Conservation (phyloP, 768 basidiomycete species). For the Multifurca ochricompacta region DNA sequence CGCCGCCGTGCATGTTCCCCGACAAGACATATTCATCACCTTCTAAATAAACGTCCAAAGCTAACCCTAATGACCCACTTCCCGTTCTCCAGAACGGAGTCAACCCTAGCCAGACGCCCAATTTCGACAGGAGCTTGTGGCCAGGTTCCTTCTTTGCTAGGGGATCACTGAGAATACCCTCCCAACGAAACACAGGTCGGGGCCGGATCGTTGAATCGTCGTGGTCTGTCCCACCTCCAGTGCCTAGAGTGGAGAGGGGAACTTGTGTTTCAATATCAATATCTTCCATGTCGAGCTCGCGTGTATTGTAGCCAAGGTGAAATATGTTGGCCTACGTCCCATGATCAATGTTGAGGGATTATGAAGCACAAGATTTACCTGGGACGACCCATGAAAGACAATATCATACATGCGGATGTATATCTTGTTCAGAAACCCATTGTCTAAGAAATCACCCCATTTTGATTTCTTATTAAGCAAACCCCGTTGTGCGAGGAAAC, state of each 20-base stretch:
- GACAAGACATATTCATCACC: conserved; percentile 50
- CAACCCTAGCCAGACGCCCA: conserved; percentile 63
- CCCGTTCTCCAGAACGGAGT: conserved; percentile 55
- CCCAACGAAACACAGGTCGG: conserved; percentile 62
- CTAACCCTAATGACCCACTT: conserved; percentile 44
- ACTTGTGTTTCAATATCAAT: conserved; percentile 46
- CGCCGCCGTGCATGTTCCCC: conserved; percentile 8
- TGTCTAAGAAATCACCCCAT: conserved; percentile 45
- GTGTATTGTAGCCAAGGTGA: conserved; percentile 46
- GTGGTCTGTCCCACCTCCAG: conserved; percentile 65
- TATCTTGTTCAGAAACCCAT: conserved; percentile 63
- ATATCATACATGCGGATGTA: conserved; percentile 66
- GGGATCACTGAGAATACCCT: conserved; percentile 55
- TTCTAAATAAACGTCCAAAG: conserved; percentile 50
- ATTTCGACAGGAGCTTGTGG: conserved; percentile 32
- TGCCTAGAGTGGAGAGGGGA: conserved; percentile 50
- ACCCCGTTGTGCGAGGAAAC: conserved; percentile 55
- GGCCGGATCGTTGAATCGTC: conserved; percentile 52
- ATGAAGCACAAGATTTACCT: conserved; percentile 32
- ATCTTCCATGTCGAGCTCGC: conserved; percentile 54
- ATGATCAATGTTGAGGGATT: conserved; percentile 4
- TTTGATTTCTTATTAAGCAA: conserved; percentile 40
- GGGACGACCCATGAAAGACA: conserved; percentile 44
- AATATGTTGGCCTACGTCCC: conserved; percentile 48
- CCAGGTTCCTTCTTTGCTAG: conserved; percentile 26